Conservation (phyloP, 768 basidiomycete species). For the Solioccasus polychromus region DNA sequence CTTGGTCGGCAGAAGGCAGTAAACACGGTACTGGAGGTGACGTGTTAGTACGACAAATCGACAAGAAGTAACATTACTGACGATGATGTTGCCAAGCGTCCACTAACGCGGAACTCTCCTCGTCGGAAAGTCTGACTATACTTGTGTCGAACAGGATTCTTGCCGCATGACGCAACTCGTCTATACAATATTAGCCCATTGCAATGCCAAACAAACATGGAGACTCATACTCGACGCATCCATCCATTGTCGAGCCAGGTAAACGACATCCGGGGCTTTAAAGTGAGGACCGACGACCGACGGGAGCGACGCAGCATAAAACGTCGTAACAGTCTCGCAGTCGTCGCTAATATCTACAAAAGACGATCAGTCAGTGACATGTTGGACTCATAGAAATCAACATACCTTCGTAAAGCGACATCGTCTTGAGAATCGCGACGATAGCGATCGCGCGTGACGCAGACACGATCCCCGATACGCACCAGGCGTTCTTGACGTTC, state of each 20-base stretch:
- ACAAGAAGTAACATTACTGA: slow-evolving; percentile 32
- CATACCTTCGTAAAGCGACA: slow-evolving; percentile 72
- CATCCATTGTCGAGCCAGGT: slow-evolving; percentile 75
- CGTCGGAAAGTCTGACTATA: slow-evolving; percentile 63
- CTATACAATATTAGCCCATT: slow-evolving; percentile 34
- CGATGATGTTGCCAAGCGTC: slow-evolving; percentile 65
- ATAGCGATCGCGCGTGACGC: slow-evolving; percentile 70
- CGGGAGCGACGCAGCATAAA: slow-evolving; percentile 73
- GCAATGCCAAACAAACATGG: background rate
- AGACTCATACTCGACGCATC: slow-evolving; percentile 59
- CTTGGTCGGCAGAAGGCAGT: slow-evolving; percentile 58
- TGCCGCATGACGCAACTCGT: slow-evolving; percentile 75
- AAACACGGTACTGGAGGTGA: slow-evolving; percentile 52
- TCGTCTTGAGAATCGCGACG: slow-evolving; percentile 61
- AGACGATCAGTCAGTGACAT: background rate
- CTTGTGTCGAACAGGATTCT: slow-evolving; percentile 76
- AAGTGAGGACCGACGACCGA: slow-evolving; percentile 58
- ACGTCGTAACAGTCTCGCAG: slow-evolving; percentile 73
- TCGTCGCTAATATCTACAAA: slow-evolving; percentile 60
- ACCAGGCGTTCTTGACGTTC: slow-evolving; percentile 55
- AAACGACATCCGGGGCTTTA: slow-evolving; percentile 66
- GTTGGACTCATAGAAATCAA: background rate
- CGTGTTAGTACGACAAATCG: slow-evolving; percentile 9
- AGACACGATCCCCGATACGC: slow-evolving; percentile 66
- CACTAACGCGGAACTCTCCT: slow-evolving; percentile 55